Base-by-base conservation (phyloP, 2,329 filamentous ascomycete genomes). In the Apiospora arundinis region DNA sequence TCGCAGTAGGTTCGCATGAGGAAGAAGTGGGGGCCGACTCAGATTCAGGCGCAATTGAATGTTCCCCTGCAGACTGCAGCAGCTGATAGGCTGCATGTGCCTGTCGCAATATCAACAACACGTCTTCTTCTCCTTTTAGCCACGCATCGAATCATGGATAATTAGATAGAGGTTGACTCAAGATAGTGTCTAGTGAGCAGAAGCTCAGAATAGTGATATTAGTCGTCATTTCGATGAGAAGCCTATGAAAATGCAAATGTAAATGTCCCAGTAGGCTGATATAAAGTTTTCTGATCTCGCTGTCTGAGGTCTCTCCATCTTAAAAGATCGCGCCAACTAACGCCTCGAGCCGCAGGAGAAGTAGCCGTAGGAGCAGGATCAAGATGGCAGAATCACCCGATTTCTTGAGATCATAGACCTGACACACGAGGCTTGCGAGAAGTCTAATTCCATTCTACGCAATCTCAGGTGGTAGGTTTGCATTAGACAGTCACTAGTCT, bases 1-100 rank as follows among this genome's bases (percentile, higher is more conserved):
- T 63, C 56, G 56, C 56, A 63, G 56, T 40, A 63, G 56, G 56
- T 63, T 63, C 56, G 56, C 56, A 63, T 63, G 21, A 63, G 56
- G 18, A 40, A n/a, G 32, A 63, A 63, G 56, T 63, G 56, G 56
- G 56, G 56, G 16, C 3, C 21, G 9, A 63, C 9, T 63, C 32
- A 63, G 18, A 32, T 40, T 63, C 32, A 63, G 18, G 56, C n/a
- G 32, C 32, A 40, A n/a, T n/a, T n/a, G n/a, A n/a, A n/a, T 63
- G 32, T 40, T 12, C 49, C 49, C 21, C 49, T 45, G 42, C 42
- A 45, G 42, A 45, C 56, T 63, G 52, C 28, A 60, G 56, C 56
- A 37, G n/a, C 25, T 32, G 23, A 56, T 56, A 56, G 52, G 52
- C 25, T 63, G 42, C 16, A 16, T 45, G 42, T 45, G 40, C 12